phyloP scores from a whole-genome alignment of 495 filamentous ascomycete genomes.

The Podospora tetraspora region DNA sequence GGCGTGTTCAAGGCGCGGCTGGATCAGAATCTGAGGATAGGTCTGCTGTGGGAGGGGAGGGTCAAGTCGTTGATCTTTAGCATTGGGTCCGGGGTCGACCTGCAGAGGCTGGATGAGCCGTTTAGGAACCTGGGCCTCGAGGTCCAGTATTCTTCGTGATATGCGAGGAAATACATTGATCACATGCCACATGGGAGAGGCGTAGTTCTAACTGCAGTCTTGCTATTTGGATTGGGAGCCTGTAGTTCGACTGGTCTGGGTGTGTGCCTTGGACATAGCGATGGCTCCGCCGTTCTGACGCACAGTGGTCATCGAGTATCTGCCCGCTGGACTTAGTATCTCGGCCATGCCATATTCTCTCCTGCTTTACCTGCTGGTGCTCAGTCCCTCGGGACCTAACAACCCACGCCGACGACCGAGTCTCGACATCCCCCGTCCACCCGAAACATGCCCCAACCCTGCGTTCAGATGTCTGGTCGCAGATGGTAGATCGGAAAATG shows the following conservation, averaged over 20 bases:
- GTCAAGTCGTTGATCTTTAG: slow-evolving; percentile 91
- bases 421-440: not conserved
- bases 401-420: not conserved
- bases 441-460: not conserved
- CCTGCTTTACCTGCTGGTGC: not conserved
- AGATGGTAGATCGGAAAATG: not conserved
- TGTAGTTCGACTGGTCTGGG: not conserved
- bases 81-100: slow-evolving; percentile 72
- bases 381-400: not conserved
- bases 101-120: slow-evolving; percentile 63
- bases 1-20: slow-evolving; percentile 88
- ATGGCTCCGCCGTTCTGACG: not conserved
- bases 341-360: no score
- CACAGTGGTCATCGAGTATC: not conserved
- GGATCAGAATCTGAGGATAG: slow-evolving; percentile 77
- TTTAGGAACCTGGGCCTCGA: slow-evolving; percentile 78
- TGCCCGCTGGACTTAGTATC: not conserved
- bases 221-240: not conserved
- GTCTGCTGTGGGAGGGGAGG: slow-evolving; percentile 88
- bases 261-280: not conserved
- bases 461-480: not conserved
- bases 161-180: not conserved
- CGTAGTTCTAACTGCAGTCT: not conserved
- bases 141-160: slow-evolving; percentile 85
- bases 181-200: not conserved